Evolutionary conservation across 2,329 filamentous ascomycete genomes (phyloP).

Genomic region (Penicillium polonicum): DNA sequence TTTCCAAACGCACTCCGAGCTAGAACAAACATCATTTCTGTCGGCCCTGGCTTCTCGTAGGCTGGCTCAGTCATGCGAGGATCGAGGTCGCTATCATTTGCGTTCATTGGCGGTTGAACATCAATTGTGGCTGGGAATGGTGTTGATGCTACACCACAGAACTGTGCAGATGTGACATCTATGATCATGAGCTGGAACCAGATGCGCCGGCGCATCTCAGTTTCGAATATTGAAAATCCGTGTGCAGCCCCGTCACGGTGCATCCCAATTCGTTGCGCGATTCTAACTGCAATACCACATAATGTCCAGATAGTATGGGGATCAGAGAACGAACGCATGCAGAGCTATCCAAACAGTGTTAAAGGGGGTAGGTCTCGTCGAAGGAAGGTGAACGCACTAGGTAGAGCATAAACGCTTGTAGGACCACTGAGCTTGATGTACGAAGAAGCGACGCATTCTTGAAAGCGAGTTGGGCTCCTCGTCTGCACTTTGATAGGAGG

Average conservation of each 20-base stretch:
- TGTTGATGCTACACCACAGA: slow-evolving; percentile 20
- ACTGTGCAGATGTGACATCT: slow-evolving; percentile 26
- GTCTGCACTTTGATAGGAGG: slow-evolving; percentile 16
- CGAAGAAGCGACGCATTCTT: slow-evolving; percentile 37
- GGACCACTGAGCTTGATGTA: slow-evolving; percentile 45
- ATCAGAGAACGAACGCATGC: slow-evolving; percentile 43
- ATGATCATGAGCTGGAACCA: slow-evolving; percentile 32
- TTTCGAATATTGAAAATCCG: slow-evolving; percentile 49
- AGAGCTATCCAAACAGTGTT: slow-evolving; percentile 14
- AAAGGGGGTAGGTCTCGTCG: not conserved
- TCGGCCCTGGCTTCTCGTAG: slow-evolving; percentile 42
- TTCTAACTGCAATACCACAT: slow-evolving; percentile 47
- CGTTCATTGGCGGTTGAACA: slow-evolving; percentile 43
- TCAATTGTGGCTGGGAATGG: slow-evolving; percentile 16
- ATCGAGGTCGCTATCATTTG: slow-evolving; percentile 42
- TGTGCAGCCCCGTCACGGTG: slow-evolving; percentile 50
- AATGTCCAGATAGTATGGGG: slow-evolving; percentile 54
- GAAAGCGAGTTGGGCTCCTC: slow-evolving; percentile 20
- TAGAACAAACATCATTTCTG: slow-evolving; percentile 48
- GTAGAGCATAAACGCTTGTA: slow-evolving; percentile 50
- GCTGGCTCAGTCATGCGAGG: slow-evolving; percentile 47
- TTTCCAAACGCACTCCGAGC: slow-evolving; percentile 35
- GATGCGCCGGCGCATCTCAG: slow-evolving; percentile 39
- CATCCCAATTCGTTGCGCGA: slow-evolving; percentile 51
- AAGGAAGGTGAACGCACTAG: slow-evolving; percentile 30